Evolutionary conservation across 2,329 filamentous ascomycete genomes (phyloP).

Genomic region (Grosmannia penicillata): DNA sequence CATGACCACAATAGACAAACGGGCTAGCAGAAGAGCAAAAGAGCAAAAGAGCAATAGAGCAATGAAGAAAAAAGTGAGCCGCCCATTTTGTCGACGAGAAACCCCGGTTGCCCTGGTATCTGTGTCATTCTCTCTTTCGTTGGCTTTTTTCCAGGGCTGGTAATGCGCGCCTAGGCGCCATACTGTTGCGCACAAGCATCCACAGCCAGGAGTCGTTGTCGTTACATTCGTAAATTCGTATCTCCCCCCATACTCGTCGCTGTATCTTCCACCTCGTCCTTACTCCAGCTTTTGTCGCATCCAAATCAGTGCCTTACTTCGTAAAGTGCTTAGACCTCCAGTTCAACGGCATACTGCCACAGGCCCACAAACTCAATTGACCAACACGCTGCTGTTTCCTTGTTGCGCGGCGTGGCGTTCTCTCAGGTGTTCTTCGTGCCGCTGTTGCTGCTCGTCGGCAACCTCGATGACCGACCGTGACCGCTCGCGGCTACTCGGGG

Average conservation of each 20-base stretch:
- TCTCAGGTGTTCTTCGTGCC: too few species aligned
- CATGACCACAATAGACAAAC: too few species aligned
- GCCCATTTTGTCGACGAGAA: conserved; percentile 1
- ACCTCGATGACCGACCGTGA: conserved; percentile 10
- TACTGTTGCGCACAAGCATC: background rate
- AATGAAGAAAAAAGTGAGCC: background rate
- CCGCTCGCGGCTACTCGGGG: conserved; percentile 1
- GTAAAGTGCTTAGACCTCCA: too few species aligned
- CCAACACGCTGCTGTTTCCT: background rate
- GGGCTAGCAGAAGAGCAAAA: background rate
- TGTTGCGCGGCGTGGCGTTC: background rate
- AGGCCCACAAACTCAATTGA: background rate
- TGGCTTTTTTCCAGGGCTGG: background rate
- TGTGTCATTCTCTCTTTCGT: background rate
- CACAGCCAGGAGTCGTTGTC: background rate
- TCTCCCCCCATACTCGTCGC: background rate
- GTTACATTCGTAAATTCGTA: conserved; percentile 2
- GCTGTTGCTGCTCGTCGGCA: conserved; percentile 1
- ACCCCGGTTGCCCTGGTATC: conserved; percentile 5
- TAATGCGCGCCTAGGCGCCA: too few species aligned
- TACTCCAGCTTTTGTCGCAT: background rate
- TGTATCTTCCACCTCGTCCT: background rate
- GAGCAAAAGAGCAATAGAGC: background rate
- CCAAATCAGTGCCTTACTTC: too few species aligned
- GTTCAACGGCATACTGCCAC: too few species aligned